Evolutionary conservation across 768 basidiomycete genomes (phyloP).

Genomic region (Hypholoma sublateritium): DNA sequence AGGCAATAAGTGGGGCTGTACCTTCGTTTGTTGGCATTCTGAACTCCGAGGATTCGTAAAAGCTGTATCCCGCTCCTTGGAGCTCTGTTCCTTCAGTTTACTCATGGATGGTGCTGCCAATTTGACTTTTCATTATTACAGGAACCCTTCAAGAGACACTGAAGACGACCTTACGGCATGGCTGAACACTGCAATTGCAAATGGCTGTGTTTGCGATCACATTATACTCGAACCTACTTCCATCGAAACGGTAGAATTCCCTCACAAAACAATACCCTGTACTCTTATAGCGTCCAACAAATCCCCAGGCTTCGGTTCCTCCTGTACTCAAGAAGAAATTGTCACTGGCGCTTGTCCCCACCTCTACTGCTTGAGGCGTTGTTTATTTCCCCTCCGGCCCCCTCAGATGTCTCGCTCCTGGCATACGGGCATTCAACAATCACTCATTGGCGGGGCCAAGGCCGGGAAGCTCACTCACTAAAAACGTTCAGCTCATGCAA

Average conservation of each 20-base stretch:
- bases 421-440: conserved; percentile 21
- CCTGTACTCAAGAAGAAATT: conserved; percentile 34
- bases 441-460: conserved; percentile 26
- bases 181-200: conserved; percentile 3
- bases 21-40: conserved; percentile 32
- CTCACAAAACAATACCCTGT: conserved; percentile 20
- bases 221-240: conserved; percentile 21
- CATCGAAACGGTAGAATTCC: conserved; percentile 23
- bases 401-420: conserved; percentile 24
- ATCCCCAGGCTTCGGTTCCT: conserved; percentile 30
- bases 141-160: neutral
- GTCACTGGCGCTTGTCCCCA: conserved; percentile 29
- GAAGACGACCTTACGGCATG: neutral
- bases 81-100: conserved; percentile 24
- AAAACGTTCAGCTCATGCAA: neutral
- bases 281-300: conserved; percentile 30
- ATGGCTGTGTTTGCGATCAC: conserved; percentile 16
- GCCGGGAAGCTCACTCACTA: conserved; percentile 21
- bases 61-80: conserved; percentile 28
- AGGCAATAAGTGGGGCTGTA: conserved; percentile 30
- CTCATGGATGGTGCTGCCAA: conserved; percentile 1
- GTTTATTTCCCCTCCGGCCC: conserved; percentile 27
- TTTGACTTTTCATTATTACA: conserved; percentile 9
- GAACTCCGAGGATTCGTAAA: conserved; percentile 23
- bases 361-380: conserved; percentile 29